Base-by-base conservation (phyloP, 371 early-diverging fungal genomes). In the Apophysomyces ossiformis region DNA sequence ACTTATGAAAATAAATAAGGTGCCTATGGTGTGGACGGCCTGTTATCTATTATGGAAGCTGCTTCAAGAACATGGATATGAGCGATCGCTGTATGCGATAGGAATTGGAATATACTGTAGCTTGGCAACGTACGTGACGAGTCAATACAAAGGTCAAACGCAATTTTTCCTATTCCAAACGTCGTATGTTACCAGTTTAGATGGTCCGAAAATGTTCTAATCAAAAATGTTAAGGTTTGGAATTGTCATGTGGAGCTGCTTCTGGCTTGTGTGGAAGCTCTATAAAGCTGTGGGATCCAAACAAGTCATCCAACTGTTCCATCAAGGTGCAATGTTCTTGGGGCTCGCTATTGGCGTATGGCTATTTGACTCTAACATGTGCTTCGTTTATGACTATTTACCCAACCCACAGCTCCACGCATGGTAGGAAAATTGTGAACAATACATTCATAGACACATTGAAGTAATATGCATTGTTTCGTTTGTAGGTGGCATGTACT, bases 21-120 rank as follows among this genome's bases (percentile, higher is more conserved):
- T 80, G 11, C 81, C 77, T 50, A 80, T 80, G 80, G 72, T 79
- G 6, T 79, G 76, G 79, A 76, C 73, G 41, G 80, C 77, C 43
- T 75, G 80, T 38, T 77, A 80, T 64, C 61, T 80, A 12, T 66
- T 75, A 18, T 77, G 70, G 71, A 66, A 75, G 3, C 57, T 80
- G 15, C 58, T 80, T 45, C 47, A 71, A 37, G 75, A 75, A 64
- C 58, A 71, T 45, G 77, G 74, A 12, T 67, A 76, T 63, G 39
- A 57, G 16, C 46, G 63, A n/a, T 13, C 18, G 13, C 15, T 35
- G 5, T 69, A 72, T 26, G 46, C 72, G 7, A 32, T 72, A 2
- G 56, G 50, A 0, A 78, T 76, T 56, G 57, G 61, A 12, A 4
- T 62, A 4, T 78, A 81, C 58, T 81, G 82, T 60, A 69, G 64